phyloP scores from a whole-genome alignment of 352 stramenopile genomes.

The Phytophthora tubulina region DNA sequence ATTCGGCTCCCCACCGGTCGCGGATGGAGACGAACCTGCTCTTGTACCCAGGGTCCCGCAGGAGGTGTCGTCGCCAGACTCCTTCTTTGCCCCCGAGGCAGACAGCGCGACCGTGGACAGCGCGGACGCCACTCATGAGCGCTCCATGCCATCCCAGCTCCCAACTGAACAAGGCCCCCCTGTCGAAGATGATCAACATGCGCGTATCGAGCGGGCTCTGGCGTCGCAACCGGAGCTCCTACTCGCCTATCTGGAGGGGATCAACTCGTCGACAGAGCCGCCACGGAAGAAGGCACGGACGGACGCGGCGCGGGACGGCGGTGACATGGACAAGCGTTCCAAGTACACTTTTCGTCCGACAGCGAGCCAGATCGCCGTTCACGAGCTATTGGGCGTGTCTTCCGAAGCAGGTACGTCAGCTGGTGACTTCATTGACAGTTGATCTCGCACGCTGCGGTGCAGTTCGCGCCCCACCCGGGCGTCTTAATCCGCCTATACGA shows the following conservation, averaged over 20 bases:
- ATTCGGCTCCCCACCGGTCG: background rate
- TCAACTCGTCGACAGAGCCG: background rate
- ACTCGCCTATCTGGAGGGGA: background rate
- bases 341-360: conserved; percentile 14
- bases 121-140: no score
- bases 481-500: conserved; percentile 25
- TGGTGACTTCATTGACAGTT: conserved; percentile 20
- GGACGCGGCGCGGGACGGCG: background rate
- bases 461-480: conserved; percentile 15
- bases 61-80: background rate
- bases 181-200: no score
- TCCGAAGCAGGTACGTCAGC: conserved; percentile 14
- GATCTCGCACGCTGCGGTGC: background rate
- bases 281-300: background rate
- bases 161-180: background rate
- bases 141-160: no score
- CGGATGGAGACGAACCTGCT: background rate
- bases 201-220: background rate
- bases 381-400: conserved; percentile 4
- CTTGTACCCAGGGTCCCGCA: background rate
- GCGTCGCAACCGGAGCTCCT: background rate
- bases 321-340: no score
- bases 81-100: background rate
- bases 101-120: background rate
- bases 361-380: background rate